Evolutionary conservation across 2,329 filamentous ascomycete species (phyloP), one percentile per base, ranked within the genome.

Genomic region (Xylaria hypoxylon): DNA sequence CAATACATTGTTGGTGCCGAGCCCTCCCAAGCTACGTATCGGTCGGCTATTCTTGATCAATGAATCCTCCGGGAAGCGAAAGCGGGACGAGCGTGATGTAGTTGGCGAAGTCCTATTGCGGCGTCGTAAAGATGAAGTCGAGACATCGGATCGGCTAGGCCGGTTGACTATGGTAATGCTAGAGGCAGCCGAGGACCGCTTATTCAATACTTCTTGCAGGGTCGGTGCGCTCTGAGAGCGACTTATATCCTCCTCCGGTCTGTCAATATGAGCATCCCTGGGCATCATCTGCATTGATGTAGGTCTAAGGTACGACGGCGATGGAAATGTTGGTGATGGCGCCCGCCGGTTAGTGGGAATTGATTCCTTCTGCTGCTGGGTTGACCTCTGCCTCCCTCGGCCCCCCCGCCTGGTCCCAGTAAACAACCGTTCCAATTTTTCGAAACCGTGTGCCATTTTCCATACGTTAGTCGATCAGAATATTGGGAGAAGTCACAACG

Each of bases 251-350:
- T 28, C 50, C 26, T 66, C 64, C 42, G 48, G 56, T 35, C 69
- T 19, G 71, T 71, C 72, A 85, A 85, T 53, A 84, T 84, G 64
- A 83, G 82, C 52, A 82, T 87, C 83, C 53, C 87, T 81, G n/a
- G 87, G 86, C 52, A 82, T 77, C 87, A 89, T 89, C 26, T 84
- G 82, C 61, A 79, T 80, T 17, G 82, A 80, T 42, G 80, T 87
- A 28, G 87, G 87, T 51, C 84, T 81, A 68, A 89, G 85, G 70
- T 86, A 89, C 0, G 76, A 72, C 17, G 76, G 76, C 8, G 76
- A 72, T 22, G 76, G 76, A 57, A 78, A 78, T 26, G 70, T 57
- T 33, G 62, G 71, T 17, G 62, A 64, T 17, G 72, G 67, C 22
- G 70, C 61, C 19, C 67, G 66, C 24, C 62, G 58, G 26, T 60